Evolutionary conservation across 768 basidiomycete genomes (phyloP).

Genomic region (Russula vinacea): DNA sequence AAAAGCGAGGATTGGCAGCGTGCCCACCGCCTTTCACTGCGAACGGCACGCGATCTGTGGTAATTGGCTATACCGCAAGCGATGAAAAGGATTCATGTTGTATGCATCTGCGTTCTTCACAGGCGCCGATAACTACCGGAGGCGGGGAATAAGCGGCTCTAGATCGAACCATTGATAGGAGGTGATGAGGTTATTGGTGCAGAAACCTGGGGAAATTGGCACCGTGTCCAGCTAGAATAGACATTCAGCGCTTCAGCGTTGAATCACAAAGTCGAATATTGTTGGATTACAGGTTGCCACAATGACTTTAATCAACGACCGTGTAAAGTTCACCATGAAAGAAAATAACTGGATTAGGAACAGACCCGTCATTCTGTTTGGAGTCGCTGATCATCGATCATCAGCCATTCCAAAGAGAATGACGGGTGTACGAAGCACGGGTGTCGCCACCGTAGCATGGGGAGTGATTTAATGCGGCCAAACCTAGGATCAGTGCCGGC

Average conservation of each 20-base stretch:
- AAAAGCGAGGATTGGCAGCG: slow-evolving; percentile 29
- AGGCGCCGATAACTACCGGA: no score
- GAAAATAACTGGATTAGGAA: no score
- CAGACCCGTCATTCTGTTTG: no score
- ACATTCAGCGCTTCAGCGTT: background rate
- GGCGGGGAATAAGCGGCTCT: background rate
- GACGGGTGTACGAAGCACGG: no score
- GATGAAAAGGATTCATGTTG: background rate
- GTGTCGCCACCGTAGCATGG: no score
- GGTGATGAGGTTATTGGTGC: background rate
- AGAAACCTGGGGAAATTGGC: background rate
- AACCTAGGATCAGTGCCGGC: no score
- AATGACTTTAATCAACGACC: no score
- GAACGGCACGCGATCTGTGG: slow-evolving; percentile 5
- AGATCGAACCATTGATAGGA: background rate
- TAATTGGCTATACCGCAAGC: background rate
- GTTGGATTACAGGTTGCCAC: background rate
- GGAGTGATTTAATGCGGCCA: no score
- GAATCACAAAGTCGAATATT: background rate
- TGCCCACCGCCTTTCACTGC: slow-evolving; percentile 33
- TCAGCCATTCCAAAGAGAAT: no score
- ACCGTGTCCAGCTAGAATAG: background rate
- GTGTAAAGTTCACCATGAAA: no score
- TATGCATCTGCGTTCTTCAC: background rate
- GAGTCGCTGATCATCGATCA: no score